A percentile compares a stretch with the other conserved stretches of the same genome.
These are phyloP conservation scores for Pezicula carpinea DNA, from an alignment of 2,329 filamentous ascomycete genomes.

Conservation along the genomic window DNA sequence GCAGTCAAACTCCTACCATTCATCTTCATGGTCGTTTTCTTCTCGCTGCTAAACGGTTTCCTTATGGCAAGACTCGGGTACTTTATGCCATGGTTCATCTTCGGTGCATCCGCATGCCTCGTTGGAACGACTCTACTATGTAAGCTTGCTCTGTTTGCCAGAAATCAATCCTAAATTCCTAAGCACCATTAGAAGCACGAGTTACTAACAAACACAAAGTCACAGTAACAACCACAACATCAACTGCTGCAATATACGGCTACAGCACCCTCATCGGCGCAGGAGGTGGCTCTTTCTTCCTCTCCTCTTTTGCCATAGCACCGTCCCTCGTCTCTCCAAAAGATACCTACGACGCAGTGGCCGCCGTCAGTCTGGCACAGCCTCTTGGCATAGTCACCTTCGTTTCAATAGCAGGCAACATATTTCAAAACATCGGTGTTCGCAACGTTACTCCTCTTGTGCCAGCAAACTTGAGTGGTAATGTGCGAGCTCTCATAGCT, in stretches of 20 bases:
- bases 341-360: not conserved
- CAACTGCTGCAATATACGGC: not conserved
- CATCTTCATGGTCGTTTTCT: conserved; percentile 32
- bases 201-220: not conserved
- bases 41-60: conserved; percentile 32
- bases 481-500: not conserved
- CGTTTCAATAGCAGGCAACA: not conserved
- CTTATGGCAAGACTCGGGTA: conserved; percentile 31
- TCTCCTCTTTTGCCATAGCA: not conserved
- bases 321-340: not conserved
- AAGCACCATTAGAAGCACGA: no score
- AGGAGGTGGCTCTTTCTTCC: not conserved
- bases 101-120: conserved; percentile 18
- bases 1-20: conserved; percentile 35
- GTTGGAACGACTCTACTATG: not conserved
- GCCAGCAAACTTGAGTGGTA: not conserved
- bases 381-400: not conserved
- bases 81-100: conserved; percentile 37
- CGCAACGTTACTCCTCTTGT: not conserved
- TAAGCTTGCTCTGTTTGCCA: not conserved
- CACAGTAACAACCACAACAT: not conserved
- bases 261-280: not conserved
- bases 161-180: not conserved
- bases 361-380: not conserved
- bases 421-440: not conserved